phyloP scores from a whole-genome alignment of 139 green algal genomes.

The Choricystis sp. region DNA sequence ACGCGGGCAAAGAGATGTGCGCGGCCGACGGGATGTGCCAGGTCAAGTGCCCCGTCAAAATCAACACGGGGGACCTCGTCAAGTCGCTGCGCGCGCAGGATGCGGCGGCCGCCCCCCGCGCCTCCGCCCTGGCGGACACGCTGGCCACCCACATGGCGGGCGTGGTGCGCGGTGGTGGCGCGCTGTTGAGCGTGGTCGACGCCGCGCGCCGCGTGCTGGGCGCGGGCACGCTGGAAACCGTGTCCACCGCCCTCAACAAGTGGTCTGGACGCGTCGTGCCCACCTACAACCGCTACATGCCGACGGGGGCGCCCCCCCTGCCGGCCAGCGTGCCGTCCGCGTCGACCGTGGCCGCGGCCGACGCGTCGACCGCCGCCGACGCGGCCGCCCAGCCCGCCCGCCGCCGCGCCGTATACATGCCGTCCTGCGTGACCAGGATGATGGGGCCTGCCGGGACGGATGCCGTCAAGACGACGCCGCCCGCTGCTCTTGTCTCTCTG shows the following conservation, averaged over 20 bases:
- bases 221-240: conserved; percentile 40
- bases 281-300: conserved; percentile 91
- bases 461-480: not conserved
- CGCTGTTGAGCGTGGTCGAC: conserved; percentile 62
- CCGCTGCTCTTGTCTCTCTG: conserved; percentile 63
- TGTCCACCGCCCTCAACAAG: conserved; percentile 56
- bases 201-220: conserved; percentile 62
- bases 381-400: too few species aligned
- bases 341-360: not conserved
- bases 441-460: conserved; percentile 73
- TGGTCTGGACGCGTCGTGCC: conserved; percentile 55
- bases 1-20: conserved; percentile 78
- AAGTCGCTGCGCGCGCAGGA: conserved; percentile 56
- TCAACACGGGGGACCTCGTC: conserved; percentile 93
- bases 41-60: conserved; percentile 96
- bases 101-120: conserved; percentile 23
- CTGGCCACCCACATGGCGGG: conserved; percentile 68
- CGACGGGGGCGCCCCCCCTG: conserved; percentile 42
- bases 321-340: not conserved
- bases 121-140: conserved; percentile 5
- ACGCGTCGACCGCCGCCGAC: not conserved
- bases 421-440: conserved; percentile 84
- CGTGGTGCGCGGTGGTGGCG: conserved; percentile 44
- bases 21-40: conserved; percentile 93
- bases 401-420: conserved; percentile 78